Evolutionary conservation across 495 filamentous ascomycete genomes (phyloP), one percentile per base, ranked within the genome.

Genomic region (Staphylotrichum tortipilum): DNA sequence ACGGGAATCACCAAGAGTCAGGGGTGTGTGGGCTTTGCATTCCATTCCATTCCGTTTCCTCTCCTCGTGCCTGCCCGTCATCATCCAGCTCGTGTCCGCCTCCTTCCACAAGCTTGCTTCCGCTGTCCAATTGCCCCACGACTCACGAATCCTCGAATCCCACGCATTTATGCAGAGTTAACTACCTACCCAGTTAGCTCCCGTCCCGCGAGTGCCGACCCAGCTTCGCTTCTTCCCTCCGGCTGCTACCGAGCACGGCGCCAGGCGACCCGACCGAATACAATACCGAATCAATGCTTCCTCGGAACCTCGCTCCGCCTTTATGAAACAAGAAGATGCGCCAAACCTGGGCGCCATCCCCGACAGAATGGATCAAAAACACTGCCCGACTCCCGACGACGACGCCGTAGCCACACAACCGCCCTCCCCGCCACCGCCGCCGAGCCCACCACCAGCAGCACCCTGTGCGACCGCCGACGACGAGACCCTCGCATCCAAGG

Each of bases 401-500:
- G 49, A 53, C 7, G 11, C 47, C 34, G 19, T 37, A 36, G 52
- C 55, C 11, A 12, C 35, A 10, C 28, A 53, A 14, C n/a, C 26
- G 0, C 14, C 22, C 22, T 38, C 12, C 15, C 18, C 19, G 21
- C 44, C 51, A 36, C 39, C 12, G 24, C 41, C 46, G n/a, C 54
- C 47, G 54, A 56, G n/a, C 47, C 22, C 46, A n/a, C n/a, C n/a
- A n/a, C n/a, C n/a, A n/a, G n/a, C n/a, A n/a, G n/a, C n/a, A n/a
- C n/a, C n/a, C n/a, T n/a, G n/a, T n/a, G n/a, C n/a, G n/a, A n/a
- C n/a, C 8, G 30, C 31, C 40, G 26, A 35, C 3, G 57, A 68
- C 44, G 64, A 68, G 24, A 64, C 71, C 30, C 14, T 69, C 19
- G 56, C 59, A 28, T 67, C 71, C 4, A 67, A 61, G 43, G 49